Conservation (phyloP, 495 filamentous ascomycete genomes). For the Lasiosphaeria miniovina region DNA sequence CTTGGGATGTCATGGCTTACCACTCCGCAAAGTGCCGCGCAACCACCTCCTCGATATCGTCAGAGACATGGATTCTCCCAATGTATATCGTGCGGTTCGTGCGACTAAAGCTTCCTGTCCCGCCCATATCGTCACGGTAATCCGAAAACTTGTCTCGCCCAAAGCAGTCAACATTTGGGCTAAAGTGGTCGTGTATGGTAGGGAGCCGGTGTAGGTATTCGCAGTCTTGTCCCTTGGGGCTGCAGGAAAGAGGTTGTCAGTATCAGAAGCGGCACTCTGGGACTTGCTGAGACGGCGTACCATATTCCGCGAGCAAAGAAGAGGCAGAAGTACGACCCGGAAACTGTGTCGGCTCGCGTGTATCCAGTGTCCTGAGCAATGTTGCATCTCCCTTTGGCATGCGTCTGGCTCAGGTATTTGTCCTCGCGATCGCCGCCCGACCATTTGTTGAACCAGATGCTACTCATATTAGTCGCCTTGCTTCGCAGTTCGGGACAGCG, state of each 20-base stretch:
- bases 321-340: constrained; percentile 85
- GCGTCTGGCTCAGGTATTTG: constrained; percentile 70
- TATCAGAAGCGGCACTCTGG: too few relatives aligned
- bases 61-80: constrained; percentile 90
- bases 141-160: constrained; percentile 83
- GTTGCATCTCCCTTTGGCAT: constrained; percentile 75
- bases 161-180: constrained; percentile 90
- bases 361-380: constrained; percentile 80
- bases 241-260: constrained; percentile 27
- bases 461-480: too few relatives aligned
- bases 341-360: constrained; percentile 73
- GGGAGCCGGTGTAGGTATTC: constrained; percentile 91
- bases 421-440: constrained; percentile 91
- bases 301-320: constrained; percentile 66
- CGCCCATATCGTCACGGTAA: constrained; percentile 95
- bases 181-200: constrained; percentile 76
- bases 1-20: constrained; percentile 21
- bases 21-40: constrained; percentile 91
- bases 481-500: neutral
- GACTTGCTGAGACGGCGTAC: neutral
- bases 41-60: constrained; percentile 97
- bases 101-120: constrained; percentile 84
- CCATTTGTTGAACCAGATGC: constrained; percentile 67
- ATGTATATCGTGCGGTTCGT: constrained; percentile 92
- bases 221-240: constrained; percentile 81